Evolutionary conservation across 139 green algal genomes (phyloP).

Genomic region (Micromonas commoda): DNA sequence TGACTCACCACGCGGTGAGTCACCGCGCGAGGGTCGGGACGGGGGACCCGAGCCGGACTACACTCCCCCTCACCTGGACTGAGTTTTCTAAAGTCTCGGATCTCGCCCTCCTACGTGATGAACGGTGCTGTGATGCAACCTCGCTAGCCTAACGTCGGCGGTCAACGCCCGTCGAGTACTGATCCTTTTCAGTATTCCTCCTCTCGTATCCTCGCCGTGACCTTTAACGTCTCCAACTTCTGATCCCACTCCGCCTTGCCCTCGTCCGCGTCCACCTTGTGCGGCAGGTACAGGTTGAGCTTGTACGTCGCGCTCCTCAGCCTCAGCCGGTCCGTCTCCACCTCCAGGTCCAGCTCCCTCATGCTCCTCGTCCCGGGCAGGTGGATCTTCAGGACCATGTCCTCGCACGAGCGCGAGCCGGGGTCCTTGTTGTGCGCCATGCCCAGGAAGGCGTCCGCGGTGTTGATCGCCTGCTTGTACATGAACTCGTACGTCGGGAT

Average conservation of each 20-base stretch:
- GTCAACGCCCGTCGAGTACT: too few relatives aligned
- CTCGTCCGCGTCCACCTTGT: background rate
- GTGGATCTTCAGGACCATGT: background rate
- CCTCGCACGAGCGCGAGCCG: background rate
- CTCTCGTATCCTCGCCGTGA: background rate
- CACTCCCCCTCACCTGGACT: too few relatives aligned
- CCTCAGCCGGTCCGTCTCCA: background rate
- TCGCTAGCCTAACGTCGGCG: too few relatives aligned
- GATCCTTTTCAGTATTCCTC: too few relatives aligned
- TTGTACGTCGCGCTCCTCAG: slow-evolving; percentile 8
- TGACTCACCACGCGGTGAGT: too few relatives aligned
- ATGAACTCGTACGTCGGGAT: slow-evolving; percentile 11
- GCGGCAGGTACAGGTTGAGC: slow-evolving; percentile 12
- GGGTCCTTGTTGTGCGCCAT: slow-evolving; percentile 19
- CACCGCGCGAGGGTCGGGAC: too few relatives aligned
- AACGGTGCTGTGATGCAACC: too few relatives aligned
- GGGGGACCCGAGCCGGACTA: too few relatives aligned
- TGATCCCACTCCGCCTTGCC: slow-evolving; percentile 12
- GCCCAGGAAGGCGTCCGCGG: slow-evolving; percentile 13
- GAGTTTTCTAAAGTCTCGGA: too few relatives aligned
- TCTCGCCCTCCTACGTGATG: too few relatives aligned
- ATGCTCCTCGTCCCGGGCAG: background rate
- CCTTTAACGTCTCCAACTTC: background rate
- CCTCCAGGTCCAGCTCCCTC: slow-evolving; percentile 15
- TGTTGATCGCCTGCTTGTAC: slow-evolving; percentile 3